Evolutionary conservation across 805 yeast species (phyloP), one percentile per base, ranked within the genome.

Genomic region (Wickerhamiella bombiphila): DNA sequence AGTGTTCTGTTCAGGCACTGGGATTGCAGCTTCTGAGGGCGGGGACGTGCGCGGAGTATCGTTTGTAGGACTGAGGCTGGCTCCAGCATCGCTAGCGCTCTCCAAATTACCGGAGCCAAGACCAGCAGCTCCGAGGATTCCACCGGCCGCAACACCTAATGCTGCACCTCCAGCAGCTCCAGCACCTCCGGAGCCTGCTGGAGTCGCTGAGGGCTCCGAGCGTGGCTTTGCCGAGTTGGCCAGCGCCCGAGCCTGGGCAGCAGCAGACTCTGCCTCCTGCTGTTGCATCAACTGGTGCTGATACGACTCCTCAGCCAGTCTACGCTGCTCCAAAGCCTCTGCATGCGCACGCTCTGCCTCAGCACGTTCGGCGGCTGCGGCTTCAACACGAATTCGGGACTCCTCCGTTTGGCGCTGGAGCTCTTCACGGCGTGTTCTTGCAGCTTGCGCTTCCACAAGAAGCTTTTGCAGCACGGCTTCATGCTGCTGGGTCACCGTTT

Each of bases 141-240:
- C 11, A 4, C 17, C 22, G 22, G 22, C 14, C 4, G 20, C n/a
- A 4, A 13, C 7, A n/a, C 25, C 14, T 7, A 30, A 26, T 4
- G 37, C 33, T 3, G 37, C 30, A 5, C 33, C 32, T n/a, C 30
- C 38, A 3, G 34, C 42, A 15, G 40, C 46, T 19, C 48, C 51
- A 13, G 49, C 50, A 16, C 47, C 52, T 5, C 50, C 60, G 9
- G 45, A 45, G 2, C 52, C 55, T 7, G 53, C 49, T 5, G 51
- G 50, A 1, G 51, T 46, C 34, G 45, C 42, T 22, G 26, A 24
- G 26, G 26, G 26, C n/a, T n/a, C n/a, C n/a, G n/a, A n/a, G n/a
- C n/a, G n/a, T n/a, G n/a, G n/a, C 9, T 24, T 24, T 24, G 26
- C 26, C 26, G 26, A 29, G 14, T 37, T 22, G 6, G 34, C 32